Percentiles rank a stretch among this genome's conserved stretches.
Evolutionary conservation across 2,329 filamentous ascomycete species (phyloP).

Genomic region (Aspergillus glaucus): DNA sequence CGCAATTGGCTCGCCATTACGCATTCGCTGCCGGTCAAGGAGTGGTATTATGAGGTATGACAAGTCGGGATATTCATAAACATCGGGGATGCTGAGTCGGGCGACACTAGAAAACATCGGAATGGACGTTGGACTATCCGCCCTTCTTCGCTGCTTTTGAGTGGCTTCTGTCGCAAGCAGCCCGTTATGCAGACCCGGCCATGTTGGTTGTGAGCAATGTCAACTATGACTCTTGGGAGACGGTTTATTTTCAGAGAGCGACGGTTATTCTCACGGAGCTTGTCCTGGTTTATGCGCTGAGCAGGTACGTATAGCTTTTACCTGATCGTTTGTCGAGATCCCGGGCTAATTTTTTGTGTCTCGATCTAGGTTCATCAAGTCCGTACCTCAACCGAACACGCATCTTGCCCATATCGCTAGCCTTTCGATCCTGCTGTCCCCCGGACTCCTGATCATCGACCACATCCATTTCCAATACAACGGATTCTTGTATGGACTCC

Average conservation of each 20-base stretch:
- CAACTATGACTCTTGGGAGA: slow-evolving; percentile 85
- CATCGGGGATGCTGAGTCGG: slow-evolving; percentile 3
- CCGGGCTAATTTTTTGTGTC: slow-evolving; percentile 29
- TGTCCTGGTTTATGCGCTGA: slow-evolving; percentile 73
- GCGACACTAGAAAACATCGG: slow-evolving; percentile 67
- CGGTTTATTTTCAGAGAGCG: slow-evolving; percentile 84
- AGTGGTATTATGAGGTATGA: slow-evolving; percentile 86
- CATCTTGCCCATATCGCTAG: slow-evolving; percentile 77
- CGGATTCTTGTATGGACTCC: slow-evolving; percentile 86
- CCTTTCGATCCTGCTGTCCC: slow-evolving; percentile 82
- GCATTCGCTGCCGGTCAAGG: slow-evolving; percentile 72
- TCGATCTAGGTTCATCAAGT: slow-evolving; percentile 60
- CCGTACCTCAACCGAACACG: slow-evolving; percentile 58
- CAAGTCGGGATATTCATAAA: not conserved
- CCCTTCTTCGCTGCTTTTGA: slow-evolving; percentile 98
- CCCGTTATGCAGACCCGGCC: slow-evolving; percentile 66
- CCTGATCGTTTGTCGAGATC: not conserved
- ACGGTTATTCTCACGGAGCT: slow-evolving; percentile 83
- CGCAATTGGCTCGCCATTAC: slow-evolving; percentile 98
- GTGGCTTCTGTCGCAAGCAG: slow-evolving; percentile 79
- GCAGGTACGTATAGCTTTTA: slow-evolving; percentile 49
- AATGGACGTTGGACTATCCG: slow-evolving; percentile 99
- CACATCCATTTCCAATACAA: slow-evolving; percentile 99
- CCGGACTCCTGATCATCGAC: slow-evolving; percentile 91
- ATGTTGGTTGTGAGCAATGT: slow-evolving; percentile 80